Evolutionary conservation across 805 yeast genomes (phyloP), one percentile per base, ranked within the genome.

Genomic region (Ascoidea tarda): DNA sequence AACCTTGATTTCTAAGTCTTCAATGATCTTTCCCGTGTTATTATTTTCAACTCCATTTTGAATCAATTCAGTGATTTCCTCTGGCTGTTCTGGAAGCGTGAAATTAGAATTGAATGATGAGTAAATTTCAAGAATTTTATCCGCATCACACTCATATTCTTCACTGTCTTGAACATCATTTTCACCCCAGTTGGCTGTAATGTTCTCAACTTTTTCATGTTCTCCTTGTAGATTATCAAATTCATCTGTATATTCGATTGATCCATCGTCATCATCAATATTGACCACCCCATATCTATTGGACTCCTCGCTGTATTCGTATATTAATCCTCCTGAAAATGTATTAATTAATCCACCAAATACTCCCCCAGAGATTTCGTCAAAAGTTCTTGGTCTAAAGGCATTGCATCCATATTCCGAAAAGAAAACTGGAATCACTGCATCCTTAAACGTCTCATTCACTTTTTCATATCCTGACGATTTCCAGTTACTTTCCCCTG

Each of bases 241-340:
- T 60, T 84, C 91, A 0, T 65, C 62, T 49, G 67, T 65, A 46
- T 68, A 70, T 6, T 70, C 60, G 16, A 76, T 54, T 1, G 70
- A 66, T 33, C 74, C 72, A 50, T 75, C 73, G 32, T 61, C 55
- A 46, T 66, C 66, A 53, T 69, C 73, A 38, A 82, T 66, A 28
- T 71, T 66, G 46, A 83, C 88, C 56, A 90, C 75, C 21, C 97
- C 97, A 62, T 87, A 90, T 61, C 86, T 66, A 59, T 82, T 78
- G 12, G 71, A 76, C 67, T 88, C 96, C 63, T 85, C 77, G 14
- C 87, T 77, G 69, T 84, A 90, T 69, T 90, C 96, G 68, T 89
- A 90, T n/a, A 90, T 95, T 55, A 90, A 75, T 12, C 96, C 96
- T 59, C 98, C 97, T 50, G 89, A 79, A 62, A 90, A 79, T 5